These are phyloP conservation scores for Hyaloraphidium curvatum DNA, from an alignment of 192 early-diverging fungal genomes.

Conservation along the genomic window DNA sequence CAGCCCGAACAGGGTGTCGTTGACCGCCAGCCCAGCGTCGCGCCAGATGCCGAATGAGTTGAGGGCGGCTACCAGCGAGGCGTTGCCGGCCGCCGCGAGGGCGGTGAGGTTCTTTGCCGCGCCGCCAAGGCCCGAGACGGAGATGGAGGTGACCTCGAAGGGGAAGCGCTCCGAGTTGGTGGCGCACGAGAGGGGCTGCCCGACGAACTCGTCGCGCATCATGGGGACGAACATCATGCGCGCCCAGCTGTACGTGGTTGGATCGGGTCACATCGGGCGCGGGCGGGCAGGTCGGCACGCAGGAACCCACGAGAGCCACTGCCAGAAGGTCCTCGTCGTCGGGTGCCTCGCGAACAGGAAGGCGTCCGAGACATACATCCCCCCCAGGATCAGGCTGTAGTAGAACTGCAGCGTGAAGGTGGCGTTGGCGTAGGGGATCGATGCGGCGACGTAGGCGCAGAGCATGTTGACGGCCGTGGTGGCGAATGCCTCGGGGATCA, in stretches of 20 bases:
- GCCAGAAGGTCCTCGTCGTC: too few relatives aligned
- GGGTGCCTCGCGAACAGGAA: not conserved
- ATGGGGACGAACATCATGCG: not conserved
- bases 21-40: not conserved
- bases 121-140: not conserved
- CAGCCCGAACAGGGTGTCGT: not conserved
- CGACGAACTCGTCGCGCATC: not conserved
- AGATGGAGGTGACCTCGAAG: not conserved
- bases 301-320: too few relatives aligned
- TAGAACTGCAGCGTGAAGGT: not conserved
- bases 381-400: not conserved
- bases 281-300: too few relatives aligned
- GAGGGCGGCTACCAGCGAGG: not conserved
- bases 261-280: too few relatives aligned
- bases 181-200: not conserved
- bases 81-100: not conserved
- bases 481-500: not conserved
- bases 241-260: not conserved
- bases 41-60: not conserved
- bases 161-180: too few relatives aligned
- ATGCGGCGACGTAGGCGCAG: constrained; percentile 3
- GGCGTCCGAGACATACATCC: not conserved
- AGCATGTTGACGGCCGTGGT: not conserved
- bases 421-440: constrained; percentile 3
- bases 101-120: too few relatives aligned